phyloP scores from a whole-genome alignment of 768 basidiomycete genomes.

The Terana coerulea region DNA sequence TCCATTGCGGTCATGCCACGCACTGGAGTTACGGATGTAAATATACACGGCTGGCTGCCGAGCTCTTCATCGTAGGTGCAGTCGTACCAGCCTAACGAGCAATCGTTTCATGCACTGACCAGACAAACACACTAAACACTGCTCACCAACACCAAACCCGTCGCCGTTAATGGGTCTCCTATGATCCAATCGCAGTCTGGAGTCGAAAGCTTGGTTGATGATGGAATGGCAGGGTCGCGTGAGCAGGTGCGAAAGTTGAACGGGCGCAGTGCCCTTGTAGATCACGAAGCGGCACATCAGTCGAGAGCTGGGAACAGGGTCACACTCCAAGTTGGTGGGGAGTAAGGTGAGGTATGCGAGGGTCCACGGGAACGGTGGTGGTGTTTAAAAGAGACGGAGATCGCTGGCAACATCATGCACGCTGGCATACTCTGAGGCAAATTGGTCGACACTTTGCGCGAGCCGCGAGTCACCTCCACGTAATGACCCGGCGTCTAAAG shows the following conservation, averaged over 20 bases:
- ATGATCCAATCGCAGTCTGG: conserved; percentile 76
- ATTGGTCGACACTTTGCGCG: no score
- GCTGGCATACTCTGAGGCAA: no score
- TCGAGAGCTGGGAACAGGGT: no score
- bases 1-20: neutral
- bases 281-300: conserved; percentile 93
- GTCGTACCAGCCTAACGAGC: conserved; percentile 91
- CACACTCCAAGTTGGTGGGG: no score
- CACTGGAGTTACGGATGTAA: conserved; percentile 92
- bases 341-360: no score
- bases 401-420: no score
- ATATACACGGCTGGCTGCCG: conserved; percentile 88
- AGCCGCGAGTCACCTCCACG: no score
- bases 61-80: conserved; percentile 78
- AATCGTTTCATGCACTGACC: neutral
- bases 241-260: conserved; percentile 89
- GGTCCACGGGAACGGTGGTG: no score
- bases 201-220: conserved; percentile 97
- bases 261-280: conserved; percentile 92
- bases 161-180: conserved; percentile 91
- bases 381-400: no score
- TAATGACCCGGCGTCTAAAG: no score
- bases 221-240: conserved; percentile 94
- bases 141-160: conserved; percentile 91
- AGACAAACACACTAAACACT: neutral